Evolutionary conservation across 805 yeast genomes (phyloP).

Genomic region (Helenozyma baotianmanensis): DNA sequence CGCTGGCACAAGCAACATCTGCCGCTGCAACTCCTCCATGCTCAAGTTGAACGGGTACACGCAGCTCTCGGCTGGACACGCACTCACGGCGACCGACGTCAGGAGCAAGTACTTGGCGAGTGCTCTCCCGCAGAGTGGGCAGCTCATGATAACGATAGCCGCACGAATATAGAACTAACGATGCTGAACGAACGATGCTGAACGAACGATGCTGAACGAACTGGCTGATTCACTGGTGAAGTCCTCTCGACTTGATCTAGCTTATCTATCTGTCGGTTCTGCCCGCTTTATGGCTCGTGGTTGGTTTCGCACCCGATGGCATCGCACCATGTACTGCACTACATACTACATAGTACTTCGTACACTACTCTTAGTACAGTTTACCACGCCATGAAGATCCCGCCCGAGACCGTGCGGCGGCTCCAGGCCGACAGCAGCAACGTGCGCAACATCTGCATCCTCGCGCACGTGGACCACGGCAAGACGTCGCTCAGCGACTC

Average conservation of each 20-base stretch:
- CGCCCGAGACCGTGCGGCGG: slow-evolving; percentile 57
- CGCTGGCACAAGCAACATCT: slow-evolving; percentile 19
- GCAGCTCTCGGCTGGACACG: slow-evolving; percentile 27
- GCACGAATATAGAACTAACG: no score
- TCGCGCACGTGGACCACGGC: slow-evolving; percentile 99
- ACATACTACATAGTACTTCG: no score
- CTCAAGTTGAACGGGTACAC: slow-evolving; percentile 31
- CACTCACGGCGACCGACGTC: slow-evolving; percentile 21
- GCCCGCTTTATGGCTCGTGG: no score
- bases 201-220: no score
- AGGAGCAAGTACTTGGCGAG: slow-evolving; percentile 24
- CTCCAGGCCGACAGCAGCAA: slow-evolving; percentile 66
- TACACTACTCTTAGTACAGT: no score
- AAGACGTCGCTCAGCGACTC: slow-evolving; percentile 94
- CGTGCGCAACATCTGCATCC: slow-evolving; percentile 86
- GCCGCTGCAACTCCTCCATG: slow-evolving; percentile 23
- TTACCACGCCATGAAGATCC: slow-evolving; percentile 55
- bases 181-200: no score
- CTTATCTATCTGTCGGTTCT: no score
- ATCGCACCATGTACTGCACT: no score
- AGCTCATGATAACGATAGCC: slow-evolving; percentile 16
- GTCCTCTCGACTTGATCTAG: no score
- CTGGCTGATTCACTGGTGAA: no score
- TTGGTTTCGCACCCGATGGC: no score
- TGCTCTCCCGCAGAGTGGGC: slow-evolving; percentile 27